Evolutionary conservation across 805 yeast species (phyloP).

Genomic region (Myxozyma geophila): DNA sequence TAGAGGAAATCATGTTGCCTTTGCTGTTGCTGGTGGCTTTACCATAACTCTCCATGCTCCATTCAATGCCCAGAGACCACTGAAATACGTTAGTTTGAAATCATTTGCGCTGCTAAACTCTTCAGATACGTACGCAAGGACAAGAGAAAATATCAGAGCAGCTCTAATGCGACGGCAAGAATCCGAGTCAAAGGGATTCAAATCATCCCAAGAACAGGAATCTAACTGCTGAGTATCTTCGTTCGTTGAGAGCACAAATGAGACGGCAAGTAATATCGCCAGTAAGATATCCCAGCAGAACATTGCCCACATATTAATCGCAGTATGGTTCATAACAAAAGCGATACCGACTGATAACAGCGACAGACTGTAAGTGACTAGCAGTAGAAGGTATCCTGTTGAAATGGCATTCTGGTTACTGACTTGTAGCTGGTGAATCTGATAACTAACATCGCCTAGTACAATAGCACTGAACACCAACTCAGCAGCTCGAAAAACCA

Average conservation of each 20-base stretch:
- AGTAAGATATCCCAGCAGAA: conserved; percentile 23
- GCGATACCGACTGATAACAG: conserved; percentile 15
- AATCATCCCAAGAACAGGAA: conserved; percentile 25
- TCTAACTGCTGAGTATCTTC: neutral
- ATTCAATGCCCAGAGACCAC: conserved; percentile 13
- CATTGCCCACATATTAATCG: neutral
- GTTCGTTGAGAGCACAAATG: conserved; percentile 17
- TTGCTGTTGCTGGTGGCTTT: neutral
- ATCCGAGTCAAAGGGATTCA: conserved; percentile 26
- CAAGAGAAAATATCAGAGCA: conserved; percentile 21
- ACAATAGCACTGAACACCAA: conserved; percentile 14
- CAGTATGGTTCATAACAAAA: neutral
- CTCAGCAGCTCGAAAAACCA: conserved; percentile 18
- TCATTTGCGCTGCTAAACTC: neutral
- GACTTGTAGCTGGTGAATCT: conserved; percentile 3
- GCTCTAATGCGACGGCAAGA: conserved; percentile 31
- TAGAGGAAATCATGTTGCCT: neutral
- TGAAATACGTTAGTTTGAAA: conserved; percentile 1
- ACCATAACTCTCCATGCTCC: conserved; percentile 7
- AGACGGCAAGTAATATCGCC: conserved; percentile 10
- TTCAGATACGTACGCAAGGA: conserved; percentile 21
- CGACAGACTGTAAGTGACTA: conserved; percentile 16
- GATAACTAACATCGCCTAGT: conserved; percentile 26
- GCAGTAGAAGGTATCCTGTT: conserved; percentile 5
- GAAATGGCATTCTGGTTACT: conserved; percentile 3